Evolutionary conservation across 345 rosid genomes (phyloP).

Genomic region (Nasturtium officinale): DNA sequence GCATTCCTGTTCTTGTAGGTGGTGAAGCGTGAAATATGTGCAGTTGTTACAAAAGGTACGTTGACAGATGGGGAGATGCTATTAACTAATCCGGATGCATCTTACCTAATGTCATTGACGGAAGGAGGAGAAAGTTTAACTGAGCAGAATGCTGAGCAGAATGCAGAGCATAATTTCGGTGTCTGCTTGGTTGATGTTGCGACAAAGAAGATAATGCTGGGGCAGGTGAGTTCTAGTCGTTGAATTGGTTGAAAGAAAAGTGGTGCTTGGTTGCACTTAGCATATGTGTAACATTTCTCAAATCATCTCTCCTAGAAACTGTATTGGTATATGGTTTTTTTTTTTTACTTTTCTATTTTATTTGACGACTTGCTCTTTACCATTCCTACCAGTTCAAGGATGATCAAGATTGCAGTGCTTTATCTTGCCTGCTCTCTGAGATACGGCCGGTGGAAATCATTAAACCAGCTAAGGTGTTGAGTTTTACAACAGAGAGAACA

Average conservation of each 20-base stretch:
- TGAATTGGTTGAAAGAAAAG: slow-evolving; percentile 19
- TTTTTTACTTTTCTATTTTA: slow-evolving; percentile 15
- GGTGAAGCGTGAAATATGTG: slow-evolving; percentile 97
- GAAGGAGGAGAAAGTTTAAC: slow-evolving; percentile 51
- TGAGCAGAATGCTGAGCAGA: slow-evolving; percentile 45
- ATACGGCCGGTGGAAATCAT: slow-evolving; percentile 92
- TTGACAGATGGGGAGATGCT: slow-evolving; percentile 89
- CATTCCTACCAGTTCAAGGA: slow-evolving; percentile 65
- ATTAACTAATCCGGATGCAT: slow-evolving; percentile 85
- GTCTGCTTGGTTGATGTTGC: slow-evolving; percentile 89
- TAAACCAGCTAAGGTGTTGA: slow-evolving; percentile 71
- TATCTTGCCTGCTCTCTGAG: slow-evolving; percentile 81
- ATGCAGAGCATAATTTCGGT: slow-evolving; percentile 59
- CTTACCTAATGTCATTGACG: slow-evolving; percentile 82
- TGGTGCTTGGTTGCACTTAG: not conserved
- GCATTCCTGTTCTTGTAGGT: slow-evolving; percentile 58
- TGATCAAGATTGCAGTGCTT: slow-evolving; percentile 77
- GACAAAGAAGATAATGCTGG: slow-evolving; percentile 79
- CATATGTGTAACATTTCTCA: slow-evolving; percentile 16
- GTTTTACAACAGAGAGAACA: slow-evolving; percentile 76
- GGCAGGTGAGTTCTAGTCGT: slow-evolving; percentile 62
- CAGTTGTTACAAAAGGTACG: slow-evolving; percentile 88
- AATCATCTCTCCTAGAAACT: slow-evolving; percentile 10
- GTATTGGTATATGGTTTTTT: not conserved
- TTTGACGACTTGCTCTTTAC: slow-evolving; percentile 16